phyloP scores from a whole-genome alignment of 2,329 filamentous ascomycete species.

The Nannizzia gypsea region DNA sequence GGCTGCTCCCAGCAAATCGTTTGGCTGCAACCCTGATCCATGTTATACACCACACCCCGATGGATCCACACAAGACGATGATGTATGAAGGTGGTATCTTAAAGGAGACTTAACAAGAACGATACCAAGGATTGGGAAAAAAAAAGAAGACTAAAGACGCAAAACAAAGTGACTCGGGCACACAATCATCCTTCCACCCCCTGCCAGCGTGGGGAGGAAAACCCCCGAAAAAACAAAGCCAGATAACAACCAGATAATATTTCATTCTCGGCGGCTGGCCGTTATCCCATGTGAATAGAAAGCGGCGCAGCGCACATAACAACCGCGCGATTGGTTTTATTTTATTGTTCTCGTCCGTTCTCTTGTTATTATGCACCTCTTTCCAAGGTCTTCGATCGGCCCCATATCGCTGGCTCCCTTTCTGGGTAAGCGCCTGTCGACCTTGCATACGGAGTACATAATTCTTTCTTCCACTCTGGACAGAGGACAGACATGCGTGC shows the following conservation, averaged over 20 bases:
- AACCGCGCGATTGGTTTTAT: neutral
- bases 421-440: neutral
- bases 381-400: neutral
- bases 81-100: neutral
- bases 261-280: slow-evolving; percentile 1
- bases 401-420: neutral
- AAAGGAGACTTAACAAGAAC: too few relatives aligned
- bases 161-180: neutral
- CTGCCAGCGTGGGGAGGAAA: neutral
- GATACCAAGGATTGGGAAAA: too few relatives aligned
- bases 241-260: neutral
- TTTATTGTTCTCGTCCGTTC: neutral
- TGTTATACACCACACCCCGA: neutral
- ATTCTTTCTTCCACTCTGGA: neutral
- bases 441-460: neutral
- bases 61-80: neutral
- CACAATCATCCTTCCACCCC: neutral
- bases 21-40: slow-evolving; percentile 2
- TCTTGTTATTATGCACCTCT: neutral
- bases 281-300: neutral
- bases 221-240: neutral
- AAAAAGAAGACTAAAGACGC: neutral
- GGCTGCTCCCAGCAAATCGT: slow-evolving; percentile 3
- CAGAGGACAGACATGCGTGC: neutral
- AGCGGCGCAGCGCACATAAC: neutral